A percentile compares a stretch with the other conserved stretches of the same genome.
phyloP scores from a whole-genome alignment of 371 early-diverging fungal genomes.

The Mucor velutinosus region DNA sequence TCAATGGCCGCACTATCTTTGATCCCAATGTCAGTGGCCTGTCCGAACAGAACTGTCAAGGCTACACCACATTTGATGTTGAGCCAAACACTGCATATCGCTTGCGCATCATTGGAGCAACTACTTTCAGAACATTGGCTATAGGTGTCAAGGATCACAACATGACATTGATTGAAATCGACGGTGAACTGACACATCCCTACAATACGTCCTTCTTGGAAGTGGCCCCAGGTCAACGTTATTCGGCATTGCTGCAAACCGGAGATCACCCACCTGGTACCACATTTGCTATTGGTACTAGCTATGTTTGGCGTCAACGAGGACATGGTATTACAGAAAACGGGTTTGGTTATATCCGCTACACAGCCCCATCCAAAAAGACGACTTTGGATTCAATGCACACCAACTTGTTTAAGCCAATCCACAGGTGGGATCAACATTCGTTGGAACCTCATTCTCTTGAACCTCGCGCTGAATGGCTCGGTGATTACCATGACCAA shows the following conservation, averaged over 20 bases:
- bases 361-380: constrained; percentile 2
- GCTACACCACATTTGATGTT: constrained; percentile 37
- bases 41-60: constrained; percentile 20
- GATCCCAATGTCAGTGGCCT: constrained; percentile 2
- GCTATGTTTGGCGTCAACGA: constrained; percentile 25
- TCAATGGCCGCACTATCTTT: constrained; percentile 44
- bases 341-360: constrained; percentile 30
- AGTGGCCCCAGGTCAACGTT: constrained; percentile 34
- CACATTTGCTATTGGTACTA: constrained; percentile 28
- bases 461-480: background rate
- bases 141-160: constrained; percentile 42
- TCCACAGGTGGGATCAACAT: background rate
- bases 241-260: constrained; percentile 27
- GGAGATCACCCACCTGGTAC: constrained; percentile 19
- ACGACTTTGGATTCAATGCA: background rate
- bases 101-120: constrained; percentile 42
- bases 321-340: constrained; percentile 28
- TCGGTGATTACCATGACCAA: background rate
- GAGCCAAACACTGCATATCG: constrained; percentile 41
- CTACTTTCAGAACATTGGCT: constrained; percentile 33
- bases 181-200: constrained; percentile 36
- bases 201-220: constrained; percentile 23
- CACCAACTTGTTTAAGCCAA: background rate
- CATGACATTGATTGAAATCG: constrained; percentile 52
- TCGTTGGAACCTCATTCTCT: background rate